These are phyloP conservation scores for Heterobasidion annosum DNA, from an alignment of 1,284 basidiomycete species.

Conservation along the genomic window DNA sequence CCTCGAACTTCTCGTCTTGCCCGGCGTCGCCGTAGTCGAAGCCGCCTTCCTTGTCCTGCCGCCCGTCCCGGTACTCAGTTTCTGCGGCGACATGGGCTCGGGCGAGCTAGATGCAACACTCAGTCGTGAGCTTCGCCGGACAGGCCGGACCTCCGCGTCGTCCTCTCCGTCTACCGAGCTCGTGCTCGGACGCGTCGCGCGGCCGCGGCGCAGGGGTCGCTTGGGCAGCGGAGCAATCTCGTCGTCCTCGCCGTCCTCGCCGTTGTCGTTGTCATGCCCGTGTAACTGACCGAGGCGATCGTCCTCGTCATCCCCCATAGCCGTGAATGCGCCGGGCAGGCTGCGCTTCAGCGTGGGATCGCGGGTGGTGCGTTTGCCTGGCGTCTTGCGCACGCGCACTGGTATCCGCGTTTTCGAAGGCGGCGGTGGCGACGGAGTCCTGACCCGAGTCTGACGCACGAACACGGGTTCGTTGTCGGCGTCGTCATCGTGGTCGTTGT, in stretches of 20 bases:
- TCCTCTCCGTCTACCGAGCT: conserved; percentile 11
- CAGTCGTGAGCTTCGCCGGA: conserved; percentile 11
- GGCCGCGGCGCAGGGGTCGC: conserved; percentile 17
- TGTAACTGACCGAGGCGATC: no score
- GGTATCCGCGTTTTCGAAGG: conserved; percentile 8
- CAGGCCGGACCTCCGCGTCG: background rate
- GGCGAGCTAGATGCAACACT: conserved; percentile 11
- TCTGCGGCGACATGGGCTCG: conserved; percentile 10
- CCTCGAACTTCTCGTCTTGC: background rate
- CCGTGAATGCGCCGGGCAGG: conserved; percentile 48
- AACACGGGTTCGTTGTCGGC: conserved; percentile 2
- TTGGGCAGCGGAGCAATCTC: conserved; percentile 40
- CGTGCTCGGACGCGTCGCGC: conserved; percentile 12
- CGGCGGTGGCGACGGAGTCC: conserved; percentile 10
- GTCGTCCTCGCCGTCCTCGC: conserved; percentile 32
- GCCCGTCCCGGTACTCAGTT: conserved; percentile 5
- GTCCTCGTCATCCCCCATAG: conserved; percentile 32
- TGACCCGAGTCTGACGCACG: background rate
- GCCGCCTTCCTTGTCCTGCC: conserved; percentile 5
- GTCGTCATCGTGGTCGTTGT: background rate
- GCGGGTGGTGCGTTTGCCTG: conserved; percentile 4
- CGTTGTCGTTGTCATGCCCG: background rate
- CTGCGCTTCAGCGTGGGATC: conserved; percentile 25
- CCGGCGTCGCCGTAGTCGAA: conserved; percentile 1
- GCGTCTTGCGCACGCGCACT: conserved; percentile 10